Evolutionary conservation across 768 basidiomycete species (phyloP).

Genomic region (Suillus americanus): DNA sequence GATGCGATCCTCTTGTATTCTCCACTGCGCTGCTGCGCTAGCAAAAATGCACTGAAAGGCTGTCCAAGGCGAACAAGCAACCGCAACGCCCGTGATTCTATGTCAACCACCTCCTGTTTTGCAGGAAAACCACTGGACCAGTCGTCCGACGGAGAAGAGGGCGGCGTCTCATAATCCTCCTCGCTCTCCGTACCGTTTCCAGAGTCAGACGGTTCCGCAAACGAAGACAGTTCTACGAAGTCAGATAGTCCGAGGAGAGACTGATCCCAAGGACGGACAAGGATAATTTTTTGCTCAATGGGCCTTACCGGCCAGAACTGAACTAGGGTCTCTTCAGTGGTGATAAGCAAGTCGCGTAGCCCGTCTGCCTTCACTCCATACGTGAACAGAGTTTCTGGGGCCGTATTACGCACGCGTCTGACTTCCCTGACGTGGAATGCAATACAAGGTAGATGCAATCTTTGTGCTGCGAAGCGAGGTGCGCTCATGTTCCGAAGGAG

Average conservation of each 20-base stretch:
- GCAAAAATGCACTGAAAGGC: background rate
- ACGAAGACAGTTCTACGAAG: background rate
- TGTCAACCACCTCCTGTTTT: background rate
- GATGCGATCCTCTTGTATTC: background rate
- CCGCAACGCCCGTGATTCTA: background rate
- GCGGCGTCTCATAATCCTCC: background rate
- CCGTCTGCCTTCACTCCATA: background rate
- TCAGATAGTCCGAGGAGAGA: background rate
- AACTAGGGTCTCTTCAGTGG: background rate
- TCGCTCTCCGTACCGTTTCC: background rate
- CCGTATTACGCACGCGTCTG: background rate
- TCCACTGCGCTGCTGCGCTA: background rate
- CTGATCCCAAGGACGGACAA: background rate
- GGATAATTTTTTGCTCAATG: background rate
- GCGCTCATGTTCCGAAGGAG: background rate
- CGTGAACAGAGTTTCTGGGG: background rate
- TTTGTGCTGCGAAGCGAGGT: background rate
- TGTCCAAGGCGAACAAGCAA: background rate
- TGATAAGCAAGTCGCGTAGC: background rate
- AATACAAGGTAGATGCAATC: background rate
- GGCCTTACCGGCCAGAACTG: background rate
- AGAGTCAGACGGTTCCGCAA: background rate
- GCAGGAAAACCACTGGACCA: background rate
- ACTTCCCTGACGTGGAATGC: background rate
- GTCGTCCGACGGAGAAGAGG: background rate